Percentiles rank a stretch among this genome's conserved stretches.
phyloP scores from a whole-genome alignment of 2,329 filamentous ascomycete species.

The Thelonectria olida region DNA sequence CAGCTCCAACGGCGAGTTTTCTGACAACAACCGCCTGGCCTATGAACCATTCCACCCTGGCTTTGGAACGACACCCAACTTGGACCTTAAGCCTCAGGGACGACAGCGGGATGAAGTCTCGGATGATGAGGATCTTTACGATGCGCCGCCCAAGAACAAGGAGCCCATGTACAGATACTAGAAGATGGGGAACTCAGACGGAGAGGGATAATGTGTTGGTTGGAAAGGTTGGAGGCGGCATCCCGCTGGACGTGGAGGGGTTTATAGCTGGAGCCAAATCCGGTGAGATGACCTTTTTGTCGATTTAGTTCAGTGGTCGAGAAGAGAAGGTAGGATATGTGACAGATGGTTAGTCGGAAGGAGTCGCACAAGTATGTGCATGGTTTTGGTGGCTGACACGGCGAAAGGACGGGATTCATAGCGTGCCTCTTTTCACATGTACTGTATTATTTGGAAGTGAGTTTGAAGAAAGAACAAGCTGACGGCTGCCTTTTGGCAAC shows the following conservation, averaged over 20 bases:
- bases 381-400: conserved; percentile 32
- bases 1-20: conserved; percentile 27
- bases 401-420: conserved; percentile 38
- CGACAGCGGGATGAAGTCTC: conserved; percentile 40
- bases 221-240: background rate
- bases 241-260: background rate
- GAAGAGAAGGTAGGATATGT: conserved; percentile 5
- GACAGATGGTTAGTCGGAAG: conserved; percentile 11
- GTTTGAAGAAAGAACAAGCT: conserved; percentile 15
- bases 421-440: conserved; percentile 34
- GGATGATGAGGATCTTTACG: conserved; percentile 53
- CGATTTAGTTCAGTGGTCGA: background rate
- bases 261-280: background rate
- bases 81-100: conserved; percentile 24
- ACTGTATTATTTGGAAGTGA: conserved; percentile 24
- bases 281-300: background rate
- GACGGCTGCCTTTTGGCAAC: background rate
- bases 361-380: conserved; percentile 27
- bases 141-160: conserved; percentile 49
- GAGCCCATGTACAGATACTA: conserved; percentile 49
- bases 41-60: conserved; percentile 53
- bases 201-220: background rate
- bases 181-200: background rate
- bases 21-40: conserved; percentile 38
- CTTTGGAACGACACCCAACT: conserved; percentile 34